Base-by-base conservation (phyloP, 148 eudicot species). In the Diospyros lotus region DNA sequence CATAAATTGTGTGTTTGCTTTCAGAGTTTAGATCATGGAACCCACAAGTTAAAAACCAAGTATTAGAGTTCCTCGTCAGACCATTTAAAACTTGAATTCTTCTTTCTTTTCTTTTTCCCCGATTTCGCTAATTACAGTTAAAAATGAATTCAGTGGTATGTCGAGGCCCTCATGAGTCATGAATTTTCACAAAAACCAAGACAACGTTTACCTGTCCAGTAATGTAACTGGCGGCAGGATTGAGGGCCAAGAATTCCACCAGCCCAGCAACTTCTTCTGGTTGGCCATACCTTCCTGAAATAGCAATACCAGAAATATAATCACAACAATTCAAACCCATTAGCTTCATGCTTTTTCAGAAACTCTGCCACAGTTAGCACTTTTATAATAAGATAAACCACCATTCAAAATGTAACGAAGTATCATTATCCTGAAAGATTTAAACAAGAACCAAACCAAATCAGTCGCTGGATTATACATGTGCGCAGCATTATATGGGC, bases 221-320 rank as follows among this genome's bases (percentile, higher is more conserved):
- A 54, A 89, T 91, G 78, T 91, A 91, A 78, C 84, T 76, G 58
- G 93, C 88, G 7, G 97, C 93, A 64, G 97, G 93, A 76, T 81
- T 85, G 17, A 89, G 93, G 18, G 93, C 97, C 82, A 91, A 84
- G 87, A 89, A 91, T 70, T 91, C 93, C 14, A 91, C 93, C 54
- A 91, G 84, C 66, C 97, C 97, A 68, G 93, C 93, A 64, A 91
- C 90, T 81, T 91, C 97, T 69, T 87, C 93, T 1, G 93, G 90
- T 76, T 84, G 79, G 70, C 97, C 97, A 76, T 87, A 91, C 69
- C 91, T 74, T 66, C 93, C 97, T 91, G 89, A 28, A 76, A 51
- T 72, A 4, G 58, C 17, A 66, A 56, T 71, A 15, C 38, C 41
- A 51, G 59, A 56, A n/a, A 17, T 12, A 50, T 46, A 51, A 17